Conservation (phyloP, 306 rosid genomes). For the Cercis canadensis region DNA sequence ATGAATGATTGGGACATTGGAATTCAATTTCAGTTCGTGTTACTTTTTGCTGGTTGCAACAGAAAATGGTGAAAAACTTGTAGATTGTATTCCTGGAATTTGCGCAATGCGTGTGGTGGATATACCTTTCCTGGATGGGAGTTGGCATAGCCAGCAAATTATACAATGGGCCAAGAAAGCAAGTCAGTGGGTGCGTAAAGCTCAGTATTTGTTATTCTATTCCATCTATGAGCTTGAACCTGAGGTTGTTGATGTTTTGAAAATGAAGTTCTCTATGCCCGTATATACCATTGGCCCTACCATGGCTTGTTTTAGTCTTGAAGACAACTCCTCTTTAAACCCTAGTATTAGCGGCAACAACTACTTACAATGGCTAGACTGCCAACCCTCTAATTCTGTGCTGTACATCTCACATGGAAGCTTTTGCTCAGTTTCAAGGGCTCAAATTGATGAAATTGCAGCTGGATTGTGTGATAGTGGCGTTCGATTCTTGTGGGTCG, state of each 20-base stretch:
- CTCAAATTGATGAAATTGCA: slow-evolving; percentile 58
- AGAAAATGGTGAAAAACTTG: slow-evolving; percentile 40
- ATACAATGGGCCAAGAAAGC: slow-evolving; percentile 21
- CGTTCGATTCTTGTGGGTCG: slow-evolving; percentile 58
- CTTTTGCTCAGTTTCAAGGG: slow-evolving; percentile 47
- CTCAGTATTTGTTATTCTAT: slow-evolving; percentile 47
- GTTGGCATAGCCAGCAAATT: neutral
- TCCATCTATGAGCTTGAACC: slow-evolving; percentile 54
- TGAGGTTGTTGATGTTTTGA: slow-evolving; percentile 42
- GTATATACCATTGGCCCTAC: slow-evolving; percentile 57
- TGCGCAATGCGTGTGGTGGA: slow-evolving; percentile 36
- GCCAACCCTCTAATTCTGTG: slow-evolving; percentile 51
- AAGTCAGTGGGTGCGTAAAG: slow-evolving; percentile 41
- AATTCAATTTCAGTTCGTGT: neutral
- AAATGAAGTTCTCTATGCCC: slow-evolving; percentile 37
- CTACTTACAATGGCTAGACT: slow-evolving; percentile 51
- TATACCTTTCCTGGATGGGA: slow-evolving; percentile 33
- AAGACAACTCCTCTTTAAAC: neutral
- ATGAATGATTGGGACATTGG: no score
- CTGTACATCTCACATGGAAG: slow-evolving; percentile 65
- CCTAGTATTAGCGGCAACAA: neutral
- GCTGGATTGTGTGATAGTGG: slow-evolving; percentile 43
- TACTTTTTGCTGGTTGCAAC: neutral
- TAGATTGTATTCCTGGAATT: slow-evolving; percentile 52
- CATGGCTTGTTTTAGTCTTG: slow-evolving; percentile 41